Evolutionary conservation across 768 basidiomycete species (phyloP), one percentile per base, ranked within the genome.

Genomic region (Russula ochroleuca): DNA sequence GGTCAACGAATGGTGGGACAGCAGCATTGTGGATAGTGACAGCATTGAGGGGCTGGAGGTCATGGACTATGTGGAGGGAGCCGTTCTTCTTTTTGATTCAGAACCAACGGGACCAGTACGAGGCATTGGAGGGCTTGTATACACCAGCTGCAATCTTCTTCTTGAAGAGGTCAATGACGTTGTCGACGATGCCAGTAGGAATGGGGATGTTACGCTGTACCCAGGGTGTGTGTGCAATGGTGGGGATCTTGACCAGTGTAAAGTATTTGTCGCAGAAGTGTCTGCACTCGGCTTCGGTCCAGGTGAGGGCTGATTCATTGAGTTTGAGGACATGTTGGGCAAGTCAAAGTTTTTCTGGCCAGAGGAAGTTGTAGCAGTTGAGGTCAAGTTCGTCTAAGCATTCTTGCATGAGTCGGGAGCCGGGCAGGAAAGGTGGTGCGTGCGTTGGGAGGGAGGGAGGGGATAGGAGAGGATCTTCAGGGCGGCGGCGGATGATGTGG

Each of bases 101-200:
- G 56, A 79, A 81, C 78, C 76, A 79, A 9, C 72, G 59, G 0
- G 75, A 76, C 0, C 75, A 68, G 33, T 81, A 81, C 0, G 77
- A 77, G 0, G 73, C 73, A 40, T 78, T 72, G 0, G 73, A 77
- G 0, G 71, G 74, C 66, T 82, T 75, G 57, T 79, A 80, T 0
- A 62, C 53, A 8, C 61, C 61, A 5, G 61, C 52, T 1, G 51
- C 19, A 6, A 62, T n/a, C 45, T 45, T 45, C 7, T 45, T 6
- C 10, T 35, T 35, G 35, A 35, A 10, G 1, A 35, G 3, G 7
- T 35, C 35, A 6, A 35, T 35, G 7, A 35, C 35, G 3, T 35
- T 35, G 35, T 35, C 35, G 3, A 35, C 3, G 1, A 35, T 1
- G 35, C 35, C 35, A 35, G 35, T 35, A 1, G 35, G 35, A 6